These are phyloP conservation scores for Fusarium sp. DNA, from an alignment of 2,329 filamentous ascomycete species.

Conservation along the genomic window DNA sequence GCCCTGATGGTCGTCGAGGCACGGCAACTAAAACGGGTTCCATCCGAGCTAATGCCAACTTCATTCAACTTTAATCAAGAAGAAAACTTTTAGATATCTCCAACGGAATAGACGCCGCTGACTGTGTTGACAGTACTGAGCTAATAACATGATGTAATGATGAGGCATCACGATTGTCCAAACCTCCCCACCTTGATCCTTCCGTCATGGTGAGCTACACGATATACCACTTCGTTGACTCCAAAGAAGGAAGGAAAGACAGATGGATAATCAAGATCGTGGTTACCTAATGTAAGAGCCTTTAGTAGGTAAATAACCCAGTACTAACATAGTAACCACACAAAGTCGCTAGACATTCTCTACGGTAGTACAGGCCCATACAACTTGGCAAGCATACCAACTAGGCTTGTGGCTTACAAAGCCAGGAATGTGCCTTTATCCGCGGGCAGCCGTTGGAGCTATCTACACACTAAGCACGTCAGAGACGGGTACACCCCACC, in stretches of 20 bases:
- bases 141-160: slow-evolving; percentile 1
- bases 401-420: neutral
- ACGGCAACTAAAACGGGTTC: slow-evolving; percentile 19
- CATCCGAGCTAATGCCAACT: slow-evolving; percentile 18
- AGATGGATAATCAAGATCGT: neutral
- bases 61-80: neutral
- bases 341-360: too few species aligned
- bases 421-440: neutral
- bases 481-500: neutral
- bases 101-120: neutral
- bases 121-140: neutral
- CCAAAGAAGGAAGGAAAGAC: neutral
- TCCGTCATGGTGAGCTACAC: neutral
- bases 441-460: neutral
- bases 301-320: neutral
- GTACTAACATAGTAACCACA: too few species aligned
- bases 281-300: neutral
- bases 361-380: neutral
- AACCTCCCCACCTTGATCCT: neutral
- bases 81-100: neutral
- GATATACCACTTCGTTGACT: too few species aligned
- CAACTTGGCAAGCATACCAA: too few species aligned
- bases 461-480: neutral
- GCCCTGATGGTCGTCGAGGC: neutral
- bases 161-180: neutral